phyloP scores from a whole-genome alignment of 2,329 filamentous ascomycete genomes.

The Alternaria triticimaculans region DNA sequence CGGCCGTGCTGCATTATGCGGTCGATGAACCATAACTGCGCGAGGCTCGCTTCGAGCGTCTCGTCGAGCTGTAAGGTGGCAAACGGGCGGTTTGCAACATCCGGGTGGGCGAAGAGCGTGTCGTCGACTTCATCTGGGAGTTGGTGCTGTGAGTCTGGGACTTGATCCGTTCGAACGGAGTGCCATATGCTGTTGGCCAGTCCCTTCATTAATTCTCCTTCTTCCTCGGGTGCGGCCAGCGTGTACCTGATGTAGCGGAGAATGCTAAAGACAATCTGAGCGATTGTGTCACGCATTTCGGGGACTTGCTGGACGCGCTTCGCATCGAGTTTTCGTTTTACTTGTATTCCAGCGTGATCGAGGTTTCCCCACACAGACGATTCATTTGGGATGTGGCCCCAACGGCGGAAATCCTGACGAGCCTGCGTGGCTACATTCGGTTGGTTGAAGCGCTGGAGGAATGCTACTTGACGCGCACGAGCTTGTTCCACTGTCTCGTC shows the following conservation, averaged over 20 bases:
- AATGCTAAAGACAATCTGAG: background rate
- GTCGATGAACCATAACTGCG: background rate
- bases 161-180: background rate
- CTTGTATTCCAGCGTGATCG: background rate
- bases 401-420: background rate
- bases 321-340: background rate
- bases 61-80: background rate
- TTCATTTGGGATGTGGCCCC: background rate
- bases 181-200: background rate
- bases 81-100: background rate
- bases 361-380: background rate
- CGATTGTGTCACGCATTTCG: background rate
- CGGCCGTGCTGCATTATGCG: background rate
- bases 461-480: background rate
- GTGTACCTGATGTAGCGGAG: background rate
- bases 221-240: background rate
- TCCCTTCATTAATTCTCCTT: background rate
- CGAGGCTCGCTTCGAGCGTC: background rate
- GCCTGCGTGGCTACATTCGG: background rate
- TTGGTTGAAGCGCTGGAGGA: background rate
- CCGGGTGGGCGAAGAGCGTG: background rate
- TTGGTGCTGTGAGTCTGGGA: accelerated
- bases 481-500: background rate
- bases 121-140: background rate
- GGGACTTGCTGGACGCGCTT: background rate